phyloP scores from a whole-genome alignment of 495 filamentous ascomycete genomes.

The Penicillium alfredii region DNA sequence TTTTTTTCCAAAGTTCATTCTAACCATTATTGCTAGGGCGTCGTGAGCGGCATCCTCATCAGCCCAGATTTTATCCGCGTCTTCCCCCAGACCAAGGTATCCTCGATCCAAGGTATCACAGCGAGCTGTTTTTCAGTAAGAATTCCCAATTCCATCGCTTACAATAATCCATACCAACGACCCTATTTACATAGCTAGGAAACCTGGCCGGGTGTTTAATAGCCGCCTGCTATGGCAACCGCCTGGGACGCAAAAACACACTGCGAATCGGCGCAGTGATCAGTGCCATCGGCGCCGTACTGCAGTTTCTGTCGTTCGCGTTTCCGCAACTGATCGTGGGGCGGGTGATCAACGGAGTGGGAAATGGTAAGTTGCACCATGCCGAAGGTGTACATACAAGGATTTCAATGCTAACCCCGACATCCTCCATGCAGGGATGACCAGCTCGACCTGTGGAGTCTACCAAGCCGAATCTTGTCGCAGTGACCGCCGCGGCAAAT shows the following conservation, averaged over 20 bases:
- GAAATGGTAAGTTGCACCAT: slow-evolving; percentile 47
- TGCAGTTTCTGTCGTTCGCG: slow-evolving; percentile 45
- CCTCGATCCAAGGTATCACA: neutral
- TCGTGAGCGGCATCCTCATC: neutral
- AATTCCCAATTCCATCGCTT: no score
- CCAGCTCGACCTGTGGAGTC: neutral
- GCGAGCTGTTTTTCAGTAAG: neutral
- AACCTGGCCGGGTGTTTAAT: neutral
- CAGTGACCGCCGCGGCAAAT: slow-evolving; percentile 3
- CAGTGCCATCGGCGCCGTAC: slow-evolving; percentile 49
- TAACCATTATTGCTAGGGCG: no score
- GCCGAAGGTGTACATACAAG: no score
- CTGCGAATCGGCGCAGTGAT: slow-evolving; percentile 45
- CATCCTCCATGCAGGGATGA: no score
- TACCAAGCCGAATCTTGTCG: neutral
- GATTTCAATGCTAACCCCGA: no score
- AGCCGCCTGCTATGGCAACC: slow-evolving; percentile 32
- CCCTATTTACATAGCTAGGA: neutral
- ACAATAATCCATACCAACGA: no score
- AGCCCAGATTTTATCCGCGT: neutral
- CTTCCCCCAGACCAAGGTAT: neutral
- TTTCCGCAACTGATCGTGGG: slow-evolving; percentile 52
- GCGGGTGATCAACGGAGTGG: slow-evolving; percentile 44
- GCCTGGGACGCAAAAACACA: slow-evolving; percentile 45
- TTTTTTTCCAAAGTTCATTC: no score